phyloP scores from a whole-genome alignment of 805 yeast genomes.

The Teunomyces aglyptinius region DNA sequence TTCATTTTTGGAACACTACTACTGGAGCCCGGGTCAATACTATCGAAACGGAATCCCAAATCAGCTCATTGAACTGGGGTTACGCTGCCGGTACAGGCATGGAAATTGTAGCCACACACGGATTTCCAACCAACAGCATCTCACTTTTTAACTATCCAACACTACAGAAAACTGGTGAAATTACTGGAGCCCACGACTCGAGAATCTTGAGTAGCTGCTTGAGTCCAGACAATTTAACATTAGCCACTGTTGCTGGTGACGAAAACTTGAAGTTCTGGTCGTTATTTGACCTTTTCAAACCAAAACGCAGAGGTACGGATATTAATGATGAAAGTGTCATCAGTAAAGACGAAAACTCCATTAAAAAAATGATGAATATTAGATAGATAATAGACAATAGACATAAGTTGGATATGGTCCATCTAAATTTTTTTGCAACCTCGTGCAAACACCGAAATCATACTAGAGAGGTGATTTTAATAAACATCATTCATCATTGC shows the following conservation, averaged over 20 bases:
- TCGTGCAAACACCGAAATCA: background rate
- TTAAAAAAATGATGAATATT: constrained; percentile 26
- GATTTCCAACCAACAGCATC: constrained; percentile 83
- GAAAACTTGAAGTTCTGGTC: constrained; percentile 96
- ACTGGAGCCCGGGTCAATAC: constrained; percentile 85
- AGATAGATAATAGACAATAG: constrained; percentile 12
- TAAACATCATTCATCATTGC: too few species aligned
- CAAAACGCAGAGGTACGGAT: constrained; percentile 18
- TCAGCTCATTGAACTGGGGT: constrained; percentile 93
- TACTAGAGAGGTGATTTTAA: too few species aligned
- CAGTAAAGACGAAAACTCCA: constrained; percentile 15
- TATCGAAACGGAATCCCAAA: constrained; percentile 90
- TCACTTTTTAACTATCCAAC: constrained; percentile 84
- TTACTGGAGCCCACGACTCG: constrained; percentile 82
- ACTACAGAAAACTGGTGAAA: constrained; percentile 83
- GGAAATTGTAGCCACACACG: constrained; percentile 93
- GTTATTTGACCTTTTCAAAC: constrained; percentile 60
- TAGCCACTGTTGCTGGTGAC: constrained; percentile 95
- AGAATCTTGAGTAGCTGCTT: constrained; percentile 79
- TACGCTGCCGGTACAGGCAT: constrained; percentile 64
- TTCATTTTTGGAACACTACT: constrained; percentile 93
- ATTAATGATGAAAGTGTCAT: constrained; percentile 13
- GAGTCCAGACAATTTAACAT: constrained; percentile 85
- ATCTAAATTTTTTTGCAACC: background rate
- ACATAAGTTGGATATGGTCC: background rate